Conservation (phyloP, 495 filamentous ascomycete species). For the Lasiosphaeria ovina region DNA sequence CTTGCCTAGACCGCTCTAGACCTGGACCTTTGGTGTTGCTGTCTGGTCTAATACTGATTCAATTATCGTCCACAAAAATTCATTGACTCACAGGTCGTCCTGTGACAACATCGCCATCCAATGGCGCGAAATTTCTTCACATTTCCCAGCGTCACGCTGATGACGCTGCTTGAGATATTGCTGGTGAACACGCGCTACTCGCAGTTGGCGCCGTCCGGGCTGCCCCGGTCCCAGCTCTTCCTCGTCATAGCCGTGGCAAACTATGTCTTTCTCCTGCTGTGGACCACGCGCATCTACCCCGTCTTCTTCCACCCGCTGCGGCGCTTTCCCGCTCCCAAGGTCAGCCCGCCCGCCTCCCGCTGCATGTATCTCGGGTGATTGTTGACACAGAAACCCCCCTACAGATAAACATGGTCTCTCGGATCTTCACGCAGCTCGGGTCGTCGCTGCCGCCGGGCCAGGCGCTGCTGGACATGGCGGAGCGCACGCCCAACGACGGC, state of each 20-base stretch:
- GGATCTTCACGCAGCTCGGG: conserved; percentile 2
- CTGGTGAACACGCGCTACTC: conserved; percentile 2
- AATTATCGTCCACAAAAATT: too few species aligned
- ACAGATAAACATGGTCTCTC: not conserved
- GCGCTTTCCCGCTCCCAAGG: conserved; percentile 15
- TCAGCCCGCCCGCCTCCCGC: not conserved
- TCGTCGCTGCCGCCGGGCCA: conserved; percentile 38
- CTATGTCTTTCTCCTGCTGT: conserved; percentile 8
- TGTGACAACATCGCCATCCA: not conserved
- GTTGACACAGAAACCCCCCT: not conserved
- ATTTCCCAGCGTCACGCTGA: conserved; percentile 8
- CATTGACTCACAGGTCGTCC: too few species aligned
- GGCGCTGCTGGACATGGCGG: conserved; percentile 29
- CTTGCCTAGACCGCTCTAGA: too few species aligned
- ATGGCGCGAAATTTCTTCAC: conserved; percentile 5
- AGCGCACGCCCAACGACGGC: conserved; percentile 70
- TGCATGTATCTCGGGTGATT: not conserved
- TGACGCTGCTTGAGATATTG: conserved; percentile 6
- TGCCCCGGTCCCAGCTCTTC: not conserved
- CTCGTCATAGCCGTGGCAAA: conserved; percentile 1
- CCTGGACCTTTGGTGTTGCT: too few species aligned
- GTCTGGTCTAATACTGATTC: too few species aligned
- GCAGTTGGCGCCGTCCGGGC: not conserved
- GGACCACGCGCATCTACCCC: conserved; percentile 8
- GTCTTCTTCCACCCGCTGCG: conserved; percentile 10